Evolutionary conservation across 768 basidiomycete species (phyloP).

Genomic region (Lyophyllum decastes): DNA sequence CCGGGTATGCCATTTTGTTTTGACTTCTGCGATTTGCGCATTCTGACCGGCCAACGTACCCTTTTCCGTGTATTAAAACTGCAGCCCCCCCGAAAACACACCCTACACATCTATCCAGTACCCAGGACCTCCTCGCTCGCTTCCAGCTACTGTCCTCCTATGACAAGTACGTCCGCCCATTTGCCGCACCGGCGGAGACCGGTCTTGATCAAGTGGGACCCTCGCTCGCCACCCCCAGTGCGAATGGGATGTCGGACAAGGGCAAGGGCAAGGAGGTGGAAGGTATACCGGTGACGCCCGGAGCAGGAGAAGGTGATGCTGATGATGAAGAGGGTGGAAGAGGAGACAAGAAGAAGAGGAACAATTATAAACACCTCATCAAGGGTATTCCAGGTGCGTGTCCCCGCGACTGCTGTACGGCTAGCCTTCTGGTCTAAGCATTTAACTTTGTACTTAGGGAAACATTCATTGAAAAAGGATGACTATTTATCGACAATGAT

Average conservation of each 20-base stretch:
- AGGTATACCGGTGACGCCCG: conserved; percentile 35
- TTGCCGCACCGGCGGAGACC: conserved; percentile 34
- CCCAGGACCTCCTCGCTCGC: conserved; percentile 75
- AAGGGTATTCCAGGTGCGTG: conserved; percentile 71
- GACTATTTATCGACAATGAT: conserved; percentile 68
- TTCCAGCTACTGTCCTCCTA: conserved; percentile 76
- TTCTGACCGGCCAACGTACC: not conserved
- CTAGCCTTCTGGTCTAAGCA: conserved; percentile 8
- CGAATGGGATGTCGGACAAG: conserved; percentile 36
- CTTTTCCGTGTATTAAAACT: conserved; percentile 6
- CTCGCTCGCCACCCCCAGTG: conserved; percentile 16
- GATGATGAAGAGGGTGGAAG: conserved; percentile 57
- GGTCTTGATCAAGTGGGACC: conserved; percentile 21
- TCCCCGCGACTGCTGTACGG: not conserved
- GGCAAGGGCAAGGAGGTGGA: conserved; percentile 51
- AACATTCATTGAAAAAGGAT: conserved; percentile 82
- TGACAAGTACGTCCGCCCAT: conserved; percentile 76
- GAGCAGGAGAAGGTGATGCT: conserved; percentile 42
- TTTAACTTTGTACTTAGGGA: conserved; percentile 43
- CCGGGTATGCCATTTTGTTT: conserved; percentile 34
- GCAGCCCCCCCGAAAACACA: conserved; percentile 39
- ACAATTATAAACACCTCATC: conserved; percentile 75
- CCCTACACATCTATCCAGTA: conserved; percentile 62
- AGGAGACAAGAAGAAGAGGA: conserved; percentile 74
- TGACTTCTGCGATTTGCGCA: not conserved